A percentile compares a stretch with the other conserved stretches of the same genome.
phyloP scores from a whole-genome alignment of 2,329 filamentous ascomycete species.

The Curvularia hawaiiensis region DNA sequence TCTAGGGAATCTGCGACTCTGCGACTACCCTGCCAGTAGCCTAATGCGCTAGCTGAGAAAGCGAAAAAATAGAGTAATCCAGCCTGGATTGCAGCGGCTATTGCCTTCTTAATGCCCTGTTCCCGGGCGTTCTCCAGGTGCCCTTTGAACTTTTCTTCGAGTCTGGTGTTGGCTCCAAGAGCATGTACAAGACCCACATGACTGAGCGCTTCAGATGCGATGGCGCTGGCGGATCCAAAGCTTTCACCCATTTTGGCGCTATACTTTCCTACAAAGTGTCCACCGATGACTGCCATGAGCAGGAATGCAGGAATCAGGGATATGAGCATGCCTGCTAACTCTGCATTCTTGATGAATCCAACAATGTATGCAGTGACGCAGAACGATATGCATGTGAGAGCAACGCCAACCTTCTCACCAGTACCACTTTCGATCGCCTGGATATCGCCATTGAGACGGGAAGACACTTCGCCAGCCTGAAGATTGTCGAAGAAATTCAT shows the following conservation, averaged over 20 bases:
- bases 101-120: constrained; percentile 63
- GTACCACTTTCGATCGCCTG: constrained; percentile 70
- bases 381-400: constrained; percentile 66
- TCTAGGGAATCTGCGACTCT: constrained; percentile 55
- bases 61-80: constrained; percentile 70
- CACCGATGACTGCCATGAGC: constrained; percentile 62
- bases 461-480: constrained; percentile 66
- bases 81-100: constrained; percentile 62
- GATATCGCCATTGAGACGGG: constrained; percentile 68
- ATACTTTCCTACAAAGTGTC: constrained; percentile 60
- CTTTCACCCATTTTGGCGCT: constrained; percentile 56
- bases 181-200: constrained; percentile 68
- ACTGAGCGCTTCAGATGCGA: constrained; percentile 66
- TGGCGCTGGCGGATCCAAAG: constrained; percentile 63
- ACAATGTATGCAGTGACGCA: constrained; percentile 71
- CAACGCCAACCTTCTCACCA: constrained; percentile 72
- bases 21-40: constrained; percentile 70
- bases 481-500: constrained; percentile 68
- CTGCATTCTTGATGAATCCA: constrained; percentile 67
- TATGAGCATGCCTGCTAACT: constrained; percentile 67
- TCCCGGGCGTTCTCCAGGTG: constrained; percentile 57
- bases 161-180: constrained; percentile 63
- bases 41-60: constrained; percentile 69
- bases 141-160: constrained; percentile 64
- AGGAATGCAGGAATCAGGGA: constrained; percentile 68